Evolutionary conservation across 345 rosid species (phyloP).

Genomic region (Syzygium aromaticum): DNA sequence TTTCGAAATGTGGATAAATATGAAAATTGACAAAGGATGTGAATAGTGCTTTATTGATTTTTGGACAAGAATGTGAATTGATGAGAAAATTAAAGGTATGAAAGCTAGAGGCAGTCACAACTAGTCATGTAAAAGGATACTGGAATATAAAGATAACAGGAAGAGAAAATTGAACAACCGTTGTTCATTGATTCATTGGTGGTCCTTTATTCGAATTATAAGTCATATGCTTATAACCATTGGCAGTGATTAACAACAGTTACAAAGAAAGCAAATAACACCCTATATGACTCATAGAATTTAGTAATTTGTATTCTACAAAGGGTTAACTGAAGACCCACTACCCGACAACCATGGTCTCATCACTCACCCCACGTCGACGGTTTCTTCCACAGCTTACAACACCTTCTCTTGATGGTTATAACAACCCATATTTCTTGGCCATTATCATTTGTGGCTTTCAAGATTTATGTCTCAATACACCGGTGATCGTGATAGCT

Average conservation of each 20-base stretch:
- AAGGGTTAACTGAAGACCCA: too few species aligned
- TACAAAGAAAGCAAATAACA: too few species aligned
- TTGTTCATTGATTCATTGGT: not conserved
- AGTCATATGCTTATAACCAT: not conserved
- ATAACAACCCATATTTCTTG: too few species aligned
- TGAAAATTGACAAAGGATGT: not conserved
- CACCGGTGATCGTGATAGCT: too few species aligned
- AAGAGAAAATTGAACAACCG: not conserved
- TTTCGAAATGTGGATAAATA: not conserved
- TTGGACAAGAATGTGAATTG: not conserved
- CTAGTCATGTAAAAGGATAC: not conserved
- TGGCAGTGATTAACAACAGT: not conserved
- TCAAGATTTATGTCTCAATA: too few species aligned
- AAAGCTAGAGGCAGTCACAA: not conserved
- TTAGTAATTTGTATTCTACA: too few species aligned
- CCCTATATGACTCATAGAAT: too few species aligned
- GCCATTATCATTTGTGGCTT: too few species aligned
- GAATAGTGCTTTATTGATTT: not conserved
- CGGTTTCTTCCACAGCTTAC: too few species aligned
- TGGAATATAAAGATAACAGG: not conserved
- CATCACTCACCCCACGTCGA: too few species aligned
- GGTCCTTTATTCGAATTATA: not conserved
- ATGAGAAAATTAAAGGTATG: not conserved
- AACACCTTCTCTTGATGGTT: too few species aligned
- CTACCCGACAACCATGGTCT: too few species aligned